A percentile compares a stretch with the other conserved stretches of the same genome.
phyloP scores from a whole-genome alignment of 2,329 filamentous ascomycete genomes.

The Chaetomium olivaceum region DNA sequence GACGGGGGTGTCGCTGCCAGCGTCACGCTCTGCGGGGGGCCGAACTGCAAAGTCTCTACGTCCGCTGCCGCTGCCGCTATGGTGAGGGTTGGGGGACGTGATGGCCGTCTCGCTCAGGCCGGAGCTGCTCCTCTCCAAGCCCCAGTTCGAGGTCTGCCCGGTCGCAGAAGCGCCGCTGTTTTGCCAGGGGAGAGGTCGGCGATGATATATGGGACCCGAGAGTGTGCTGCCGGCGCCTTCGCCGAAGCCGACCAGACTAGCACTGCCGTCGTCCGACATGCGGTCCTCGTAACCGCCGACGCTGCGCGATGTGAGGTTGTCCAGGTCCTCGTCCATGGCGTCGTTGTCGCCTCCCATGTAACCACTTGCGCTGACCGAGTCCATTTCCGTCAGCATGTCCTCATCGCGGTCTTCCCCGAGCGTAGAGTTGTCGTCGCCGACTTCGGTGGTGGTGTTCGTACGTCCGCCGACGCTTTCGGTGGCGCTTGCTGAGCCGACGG shows the following conservation, averaged over 20 bases:
- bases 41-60: constrained; percentile 22
- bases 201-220: constrained; percentile 71
- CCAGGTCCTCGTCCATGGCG: constrained; percentile 57
- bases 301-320: constrained; percentile 51
- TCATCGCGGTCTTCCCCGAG: constrained; percentile 50
- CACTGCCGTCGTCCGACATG: constrained; percentile 82
- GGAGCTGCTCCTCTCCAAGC: constrained; percentile 53
- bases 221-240: constrained; percentile 87
- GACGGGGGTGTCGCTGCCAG: constrained; percentile 45
- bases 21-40: constrained; percentile 35
- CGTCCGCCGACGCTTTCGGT: constrained; percentile 74
- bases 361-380: constrained; percentile 58
- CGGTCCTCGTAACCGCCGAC: constrained; percentile 63
- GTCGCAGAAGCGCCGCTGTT: constrained; percentile 34
- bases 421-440: constrained; percentile 55
- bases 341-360: constrained; percentile 45
- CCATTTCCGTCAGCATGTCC: constrained; percentile 57
- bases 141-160: constrained; percentile 37
- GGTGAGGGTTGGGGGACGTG: constrained; percentile 30
- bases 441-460: constrained; percentile 45
- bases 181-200: constrained; percentile 46
- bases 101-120: constrained; percentile 50
- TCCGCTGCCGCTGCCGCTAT: constrained; percentile 6
- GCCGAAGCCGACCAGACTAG: constrained; percentile 86
- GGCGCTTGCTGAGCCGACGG: constrained; percentile 86